Evolutionary conservation across 2,329 filamentous ascomycete species (phyloP).

Genomic region (Cytospora paraplurivora): DNA sequence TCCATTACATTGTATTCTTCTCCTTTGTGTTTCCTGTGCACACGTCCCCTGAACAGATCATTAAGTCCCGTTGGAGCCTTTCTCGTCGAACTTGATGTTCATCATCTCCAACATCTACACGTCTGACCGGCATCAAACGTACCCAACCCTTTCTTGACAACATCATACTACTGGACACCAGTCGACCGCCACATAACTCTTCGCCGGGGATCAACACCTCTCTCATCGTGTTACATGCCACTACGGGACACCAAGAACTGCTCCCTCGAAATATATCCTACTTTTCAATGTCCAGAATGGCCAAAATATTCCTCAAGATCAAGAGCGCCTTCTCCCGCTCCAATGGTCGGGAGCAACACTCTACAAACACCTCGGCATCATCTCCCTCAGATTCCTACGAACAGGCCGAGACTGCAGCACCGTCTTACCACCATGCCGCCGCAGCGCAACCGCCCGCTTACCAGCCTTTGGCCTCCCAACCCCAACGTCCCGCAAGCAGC

Average conservation of each 20-base stretch:
- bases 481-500: neutral
- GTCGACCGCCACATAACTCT: neutral
- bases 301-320: slow-evolving; percentile 14
- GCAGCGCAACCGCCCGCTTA: slow-evolving; percentile 16
- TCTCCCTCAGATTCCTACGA: neutral
- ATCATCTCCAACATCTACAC: neutral
- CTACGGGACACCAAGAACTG: neutral
- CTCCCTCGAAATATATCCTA: neutral
- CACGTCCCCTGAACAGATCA: neutral
- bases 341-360: slow-evolving; percentile 7
- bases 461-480: neutral
- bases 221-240: neutral
- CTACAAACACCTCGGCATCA: slow-evolving; percentile 1
- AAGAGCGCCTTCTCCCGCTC: slow-evolving; percentile 21
- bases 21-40: neutral
- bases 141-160: neutral
- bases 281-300: slow-evolving; percentile 2
- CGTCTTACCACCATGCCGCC: slow-evolving; percentile 16
- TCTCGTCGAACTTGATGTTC: neutral
- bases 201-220: neutral
- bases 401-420: slow-evolving; percentile 4
- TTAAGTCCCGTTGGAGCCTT: neutral
- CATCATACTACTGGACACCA: neutral
- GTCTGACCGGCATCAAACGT: neutral
- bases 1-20: neutral